Conservation (phyloP, 495 filamentous ascomycete genomes). For the Rostrohypoxylon terebratum region DNA sequence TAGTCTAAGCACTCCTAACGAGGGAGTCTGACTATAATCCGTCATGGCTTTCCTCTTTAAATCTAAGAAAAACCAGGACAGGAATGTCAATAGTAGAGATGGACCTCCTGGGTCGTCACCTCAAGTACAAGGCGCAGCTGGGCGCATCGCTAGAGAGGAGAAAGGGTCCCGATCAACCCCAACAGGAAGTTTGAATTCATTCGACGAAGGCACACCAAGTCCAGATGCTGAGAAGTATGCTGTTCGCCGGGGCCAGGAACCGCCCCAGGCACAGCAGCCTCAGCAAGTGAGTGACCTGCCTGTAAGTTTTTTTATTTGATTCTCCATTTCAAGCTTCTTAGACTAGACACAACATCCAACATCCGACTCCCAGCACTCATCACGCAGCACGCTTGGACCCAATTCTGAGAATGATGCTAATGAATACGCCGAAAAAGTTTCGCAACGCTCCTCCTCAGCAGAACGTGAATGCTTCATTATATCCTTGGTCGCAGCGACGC, state of each 20-base stretch:
- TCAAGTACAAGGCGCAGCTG: slow-evolving; percentile 52
- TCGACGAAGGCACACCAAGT: slow-evolving; percentile 63
- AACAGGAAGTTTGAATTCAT: slow-evolving; percentile 65
- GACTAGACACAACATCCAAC: neutral
- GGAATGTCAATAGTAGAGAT: slow-evolving; percentile 60
- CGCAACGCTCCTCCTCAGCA: slow-evolving; percentile 57
- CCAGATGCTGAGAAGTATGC: slow-evolving; percentile 61
- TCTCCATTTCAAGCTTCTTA: neutral
- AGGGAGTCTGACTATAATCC: slow-evolving; percentile 40
- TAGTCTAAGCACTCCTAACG: slow-evolving; percentile 30
- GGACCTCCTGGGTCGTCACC: slow-evolving; percentile 54
- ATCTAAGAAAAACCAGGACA: slow-evolving; percentile 72
- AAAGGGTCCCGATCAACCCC: slow-evolving; percentile 64
- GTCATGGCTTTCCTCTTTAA: slow-evolving; percentile 81
- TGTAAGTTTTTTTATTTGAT: slow-evolving; percentile 52
- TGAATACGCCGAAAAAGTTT: slow-evolving; percentile 46
- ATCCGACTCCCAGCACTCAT: neutral
- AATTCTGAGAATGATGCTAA: slow-evolving; percentile 27
- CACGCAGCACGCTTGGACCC: neutral
- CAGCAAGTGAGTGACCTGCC: slow-evolving; percentile 59
- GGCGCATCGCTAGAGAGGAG: slow-evolving; percentile 60
- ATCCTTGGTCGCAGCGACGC: slow-evolving; percentile 94
- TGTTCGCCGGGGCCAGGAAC: slow-evolving; percentile 54
- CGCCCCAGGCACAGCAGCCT: slow-evolving; percentile 34
- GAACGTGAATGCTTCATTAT: slow-evolving; percentile 72